Base-by-base conservation (phyloP, 768 basidiomycete species). In the Russula olivacea region DNA sequence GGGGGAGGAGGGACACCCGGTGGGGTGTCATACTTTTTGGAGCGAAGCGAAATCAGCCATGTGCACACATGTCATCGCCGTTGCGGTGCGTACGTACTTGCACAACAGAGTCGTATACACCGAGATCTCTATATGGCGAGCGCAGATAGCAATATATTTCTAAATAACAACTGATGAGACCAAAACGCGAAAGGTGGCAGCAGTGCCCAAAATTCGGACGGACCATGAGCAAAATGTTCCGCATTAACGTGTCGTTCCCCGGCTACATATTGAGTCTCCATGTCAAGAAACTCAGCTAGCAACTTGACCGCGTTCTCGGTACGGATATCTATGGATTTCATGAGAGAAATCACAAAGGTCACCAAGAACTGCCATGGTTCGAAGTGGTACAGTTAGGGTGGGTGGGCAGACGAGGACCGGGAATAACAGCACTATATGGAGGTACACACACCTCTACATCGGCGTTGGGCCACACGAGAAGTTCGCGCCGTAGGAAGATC, bases 181-280 rank as follows among this genome's bases (percentile, higher is more conserved):
- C 23, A 34, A 49, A 49, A 23, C 38, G 23, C n/a, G 51, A 55
- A 28, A 50, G 15, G 56, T 21, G n/a, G n/a, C 30, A 43, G 23
- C 21, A 9, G 41, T 6, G n/a, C 45, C 11, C 7, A 17, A n/a
- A n/a, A 25, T 19, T 47, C 4, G 36, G n/a, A 74, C 81, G 68
- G 68, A 91, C 92, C 93, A 75, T 98, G 94, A 9, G 88, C 91
- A 75, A 97, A 95, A 73, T 97, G 94, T 71, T 98, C 94, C 12
- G 94, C 89, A 68, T 91, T 89, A 28, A 78, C 74, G 61, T 82
- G 79, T 59, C 85, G 79, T 28, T 78, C 76, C 9, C 85, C 86
- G 52, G 82, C 80, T 23, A 72, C 71, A 63, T 85, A 84, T 2
- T 81, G 79, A 3, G 75, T 74, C 66, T 87, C 88, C 72, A 91